Percentiles rank a stretch among this genome's conserved stretches.
Evolutionary conservation across 768 basidiomycete genomes (phyloP).

Genomic region (Melanogaster broomeanus): DNA sequence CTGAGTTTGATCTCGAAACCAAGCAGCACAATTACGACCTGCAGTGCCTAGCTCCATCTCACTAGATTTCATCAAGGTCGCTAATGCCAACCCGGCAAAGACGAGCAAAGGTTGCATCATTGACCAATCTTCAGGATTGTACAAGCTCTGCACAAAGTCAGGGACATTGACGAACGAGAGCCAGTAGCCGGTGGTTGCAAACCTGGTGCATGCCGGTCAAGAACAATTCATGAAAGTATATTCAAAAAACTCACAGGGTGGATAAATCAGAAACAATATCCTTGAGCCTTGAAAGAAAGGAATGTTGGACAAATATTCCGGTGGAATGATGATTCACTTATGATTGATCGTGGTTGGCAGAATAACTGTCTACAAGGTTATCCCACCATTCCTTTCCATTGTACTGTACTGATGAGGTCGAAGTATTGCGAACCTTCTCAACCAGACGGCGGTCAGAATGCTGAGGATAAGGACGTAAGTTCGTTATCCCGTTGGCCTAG

Average conservation of each 20-base stretch:
- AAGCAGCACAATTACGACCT: constrained; percentile 60
- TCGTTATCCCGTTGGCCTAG: not conserved
- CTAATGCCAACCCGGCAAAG: constrained; percentile 66
- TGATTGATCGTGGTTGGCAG: constrained; percentile 44
- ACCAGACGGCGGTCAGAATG: constrained; percentile 28
- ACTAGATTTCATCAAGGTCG: constrained; percentile 72
- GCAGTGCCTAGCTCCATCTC: constrained; percentile 54
- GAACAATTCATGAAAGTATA: not conserved
- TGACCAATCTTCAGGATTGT: constrained; percentile 50
- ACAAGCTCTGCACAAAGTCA: constrained; percentile 53
- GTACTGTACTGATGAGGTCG: constrained; percentile 34
- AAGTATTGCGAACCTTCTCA: constrained; percentile 29
- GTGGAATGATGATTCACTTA: constrained; percentile 19
- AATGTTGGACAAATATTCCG: constrained; percentile 1
- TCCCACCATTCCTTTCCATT: constrained; percentile 49
- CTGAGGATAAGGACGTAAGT: constrained; percentile 17
- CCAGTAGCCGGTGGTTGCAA: constrained; percentile 62
- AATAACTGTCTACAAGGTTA: constrained; percentile 44
- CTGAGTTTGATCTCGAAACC: constrained; percentile 59
- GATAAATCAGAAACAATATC: constrained; percentile 52
- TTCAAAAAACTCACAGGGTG: constrained; percentile 44
- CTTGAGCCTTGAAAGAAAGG: constrained; percentile 38
- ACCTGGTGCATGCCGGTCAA: constrained; percentile 42
- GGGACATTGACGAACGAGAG: constrained; percentile 68
- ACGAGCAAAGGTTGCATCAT: constrained; percentile 73